phyloP scores from a whole-genome alignment of 257 asterid species.

The Solanum paucissectum region DNA sequence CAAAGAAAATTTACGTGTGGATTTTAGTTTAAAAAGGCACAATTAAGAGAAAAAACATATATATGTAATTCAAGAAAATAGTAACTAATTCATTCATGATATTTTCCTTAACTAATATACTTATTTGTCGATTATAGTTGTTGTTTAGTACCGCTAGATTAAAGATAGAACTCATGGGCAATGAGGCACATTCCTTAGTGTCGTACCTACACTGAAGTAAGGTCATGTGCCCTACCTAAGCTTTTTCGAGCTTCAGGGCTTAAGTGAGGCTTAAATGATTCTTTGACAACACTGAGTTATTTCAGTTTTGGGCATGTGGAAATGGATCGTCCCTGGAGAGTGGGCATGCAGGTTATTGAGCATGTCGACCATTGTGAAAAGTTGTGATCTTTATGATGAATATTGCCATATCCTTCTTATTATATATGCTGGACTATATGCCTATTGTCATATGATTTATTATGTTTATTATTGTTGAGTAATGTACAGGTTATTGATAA shows the following conservation, averaged over 20 bases:
- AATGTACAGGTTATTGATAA: background rate
- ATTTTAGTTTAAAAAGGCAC: background rate
- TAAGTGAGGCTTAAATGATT: background rate
- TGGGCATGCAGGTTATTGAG: background rate
- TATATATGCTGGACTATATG: background rate
- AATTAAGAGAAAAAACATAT: background rate
- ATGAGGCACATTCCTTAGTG: background rate
- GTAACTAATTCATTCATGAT: background rate
- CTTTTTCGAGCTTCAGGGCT: background rate
- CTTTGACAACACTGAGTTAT: background rate
- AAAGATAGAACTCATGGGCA: background rate
- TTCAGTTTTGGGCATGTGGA: background rate
- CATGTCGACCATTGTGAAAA: background rate
- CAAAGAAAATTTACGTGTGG: background rate
- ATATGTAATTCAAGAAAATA: background rate
- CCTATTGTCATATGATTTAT: background rate
- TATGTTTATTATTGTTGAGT: background rate
- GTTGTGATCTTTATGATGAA: background rate
- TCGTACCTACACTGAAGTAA: background rate
- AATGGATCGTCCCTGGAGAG: background rate
- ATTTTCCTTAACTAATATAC: background rate
- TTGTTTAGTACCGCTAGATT: background rate
- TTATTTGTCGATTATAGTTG: background rate
- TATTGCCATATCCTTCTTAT: background rate
- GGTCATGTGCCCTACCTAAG: background rate